Conservation (phyloP, 2,329 filamentous ascomycete species). For the Cadophora gregata region DNA sequence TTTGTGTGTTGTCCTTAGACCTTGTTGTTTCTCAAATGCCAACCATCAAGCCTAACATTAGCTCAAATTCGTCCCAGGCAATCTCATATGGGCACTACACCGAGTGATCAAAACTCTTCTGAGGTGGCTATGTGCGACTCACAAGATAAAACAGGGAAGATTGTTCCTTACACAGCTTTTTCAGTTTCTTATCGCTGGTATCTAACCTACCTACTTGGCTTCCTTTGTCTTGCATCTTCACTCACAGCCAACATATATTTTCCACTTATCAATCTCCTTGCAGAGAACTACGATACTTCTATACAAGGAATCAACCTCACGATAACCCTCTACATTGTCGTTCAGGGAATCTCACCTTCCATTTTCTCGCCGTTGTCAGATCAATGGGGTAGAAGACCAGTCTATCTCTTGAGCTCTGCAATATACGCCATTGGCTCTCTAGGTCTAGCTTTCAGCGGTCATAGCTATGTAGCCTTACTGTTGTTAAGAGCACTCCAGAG, state of each 20-base stretch:
- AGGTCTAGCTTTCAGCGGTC: background rate
- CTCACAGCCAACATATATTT: background rate
- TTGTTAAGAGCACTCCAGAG: background rate
- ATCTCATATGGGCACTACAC: too few relatives aligned
- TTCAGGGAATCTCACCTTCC: background rate
- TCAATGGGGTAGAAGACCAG: background rate
- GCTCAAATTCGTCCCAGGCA: too few relatives aligned
- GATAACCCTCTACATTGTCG: background rate
- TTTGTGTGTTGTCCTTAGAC: too few relatives aligned
- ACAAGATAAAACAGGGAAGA: too few relatives aligned
- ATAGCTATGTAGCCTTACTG: background rate
- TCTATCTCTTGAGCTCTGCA: background rate
- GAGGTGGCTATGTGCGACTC: too few relatives aligned
- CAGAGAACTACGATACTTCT: background rate
- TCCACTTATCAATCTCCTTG: background rate
- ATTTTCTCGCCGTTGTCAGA: background rate
- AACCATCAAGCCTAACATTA: too few relatives aligned
- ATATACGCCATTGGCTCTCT: background rate
- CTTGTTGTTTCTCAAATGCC: too few relatives aligned
- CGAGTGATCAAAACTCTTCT: too few relatives aligned
- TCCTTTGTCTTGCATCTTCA: background rate
- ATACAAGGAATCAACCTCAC: background rate
- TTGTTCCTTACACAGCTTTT: background rate
- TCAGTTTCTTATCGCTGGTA: background rate
- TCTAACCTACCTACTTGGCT: background rate